Base-by-base conservation (phyloP, 148 eudicot genomes). In the Simmondsia chinensis region DNA sequence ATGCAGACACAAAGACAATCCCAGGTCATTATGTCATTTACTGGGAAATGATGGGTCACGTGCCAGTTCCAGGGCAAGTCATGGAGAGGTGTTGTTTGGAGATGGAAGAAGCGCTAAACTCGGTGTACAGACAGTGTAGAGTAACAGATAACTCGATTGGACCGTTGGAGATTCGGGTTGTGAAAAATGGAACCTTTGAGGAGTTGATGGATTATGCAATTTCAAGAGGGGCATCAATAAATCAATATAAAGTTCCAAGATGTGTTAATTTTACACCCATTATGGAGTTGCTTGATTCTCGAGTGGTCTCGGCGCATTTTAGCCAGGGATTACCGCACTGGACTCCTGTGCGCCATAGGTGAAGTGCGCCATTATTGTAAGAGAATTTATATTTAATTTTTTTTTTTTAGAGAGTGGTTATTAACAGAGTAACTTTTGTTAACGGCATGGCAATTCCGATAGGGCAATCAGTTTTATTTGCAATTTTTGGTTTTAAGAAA, bases 141-240 rank as follows among this genome's bases (percentile, higher is more conserved):
- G 96, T 82, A 2, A 75, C 72, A 16, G 74, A 67, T 23, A 63
- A 65, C 61, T 87, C 96, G 5, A 87, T 82, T 0, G 96, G 94
- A n/a, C 77, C 88, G 1, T 24, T 87, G 25, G 96, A 87, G 59
- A 82, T 87, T 0, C 65, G 94, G 24, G 83, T 87, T 18, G 96
- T 87, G 22, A 68, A 63, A 52, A 70, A 50, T 9, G 93, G 96
- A 0, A 85, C 94, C 0, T 84, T 84, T 21, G 94, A 84, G 52
- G 88, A 84, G 48, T n/a, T 84, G 0, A 86, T 86, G 96, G 96
- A 86, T 30, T 86, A 86, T 19, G 93, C 93, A 0, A 82, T 86
- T 39, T 78, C 93, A 17, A 70, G 96, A 24, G 96, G 96, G n/a
- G 95, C 95, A 11, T 80, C 89, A 4, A 84, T 84, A 2, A 84